Evolutionary conservation across 345 rosid species (phyloP), one percentile per base, ranked within the genome.

Genomic region (Kandelia obovata): DNA sequence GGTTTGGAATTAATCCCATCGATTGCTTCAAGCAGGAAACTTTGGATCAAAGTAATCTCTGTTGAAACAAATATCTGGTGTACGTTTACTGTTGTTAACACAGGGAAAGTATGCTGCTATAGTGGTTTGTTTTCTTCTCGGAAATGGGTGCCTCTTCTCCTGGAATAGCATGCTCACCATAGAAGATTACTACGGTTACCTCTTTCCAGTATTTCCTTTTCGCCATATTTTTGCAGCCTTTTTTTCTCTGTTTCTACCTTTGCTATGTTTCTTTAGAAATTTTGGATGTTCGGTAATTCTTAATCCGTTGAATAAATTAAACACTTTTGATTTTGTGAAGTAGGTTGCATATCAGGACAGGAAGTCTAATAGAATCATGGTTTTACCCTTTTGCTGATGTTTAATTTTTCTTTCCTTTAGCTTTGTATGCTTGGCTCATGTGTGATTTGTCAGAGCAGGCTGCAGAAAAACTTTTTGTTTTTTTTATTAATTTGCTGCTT

Each of bases 101-200:
- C 67, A 91, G 97, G 98, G 97, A 2, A 93, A 82, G 77, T 74
- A 63, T 74, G 62, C 70, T n/a, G 97, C 97, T 19, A 71, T 85
- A 62, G 55, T 69, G 19, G 84, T 88, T n/a, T 89, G 97, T 76
- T 91, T 92, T 86, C 75, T 89, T 69, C 90, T 93, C 0, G 98
- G 97, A 37, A 53, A 80, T 43, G 97, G 97, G n/a, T 84, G 86
- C 75, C 92, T 93, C 34, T 73, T 91, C 67, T 70, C 98, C 25
- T 91, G 98, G 94, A 88, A 91, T 73, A 88, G 96, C 71, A 86
- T 89, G 94, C 68, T 93, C 58, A 91, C 89, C 39, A 88, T 91
- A 27, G 84, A 77, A 70, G 97, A 93, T 71, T 89, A 93, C 70
- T 88, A 91, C 46, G 70, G 8, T 23, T 64, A 66, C 70, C 55